phyloP scores from a whole-genome alignment of 352 stramenopile genomes.

The Globisporangium irregulare region DNA sequence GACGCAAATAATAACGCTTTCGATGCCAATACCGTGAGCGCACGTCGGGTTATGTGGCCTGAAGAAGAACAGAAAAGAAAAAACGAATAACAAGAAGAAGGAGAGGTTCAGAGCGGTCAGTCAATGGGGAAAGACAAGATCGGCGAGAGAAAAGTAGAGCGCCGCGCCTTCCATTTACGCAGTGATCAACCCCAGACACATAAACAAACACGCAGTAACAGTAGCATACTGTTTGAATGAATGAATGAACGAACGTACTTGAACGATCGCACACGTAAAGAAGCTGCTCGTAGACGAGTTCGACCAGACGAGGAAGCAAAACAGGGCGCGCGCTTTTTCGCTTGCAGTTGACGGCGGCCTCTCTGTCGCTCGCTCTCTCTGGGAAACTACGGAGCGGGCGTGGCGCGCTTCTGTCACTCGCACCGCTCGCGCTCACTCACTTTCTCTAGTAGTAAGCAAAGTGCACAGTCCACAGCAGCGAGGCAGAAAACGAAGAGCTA shows the following conservation, averaged over 20 bases:
- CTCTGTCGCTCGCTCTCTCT: not conserved
- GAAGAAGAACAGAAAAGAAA: not conserved
- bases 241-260: not conserved
- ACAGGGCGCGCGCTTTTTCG: not conserved
- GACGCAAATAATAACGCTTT: not conserved
- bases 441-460: not conserved
- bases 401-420: not conserved
- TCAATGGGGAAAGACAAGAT: not conserved
- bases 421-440: not conserved
- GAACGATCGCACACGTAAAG: not conserved
- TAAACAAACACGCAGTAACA: not conserved
- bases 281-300: not conserved
- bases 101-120: not conserved
- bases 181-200: not conserved
- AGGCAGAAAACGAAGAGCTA: not conserved
- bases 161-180: not conserved
- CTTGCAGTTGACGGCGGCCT: not conserved
- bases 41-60: not conserved
- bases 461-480: not conserved
- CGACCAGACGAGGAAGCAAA: not conserved
- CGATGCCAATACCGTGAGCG: not conserved
- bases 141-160: not conserved
- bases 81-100: not conserved
- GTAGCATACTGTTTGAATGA: not conserved
- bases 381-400: not conserved